phyloP scores from a whole-genome alignment of 352 stramenopile genomes.

The Phytopythium montanum region DNA sequence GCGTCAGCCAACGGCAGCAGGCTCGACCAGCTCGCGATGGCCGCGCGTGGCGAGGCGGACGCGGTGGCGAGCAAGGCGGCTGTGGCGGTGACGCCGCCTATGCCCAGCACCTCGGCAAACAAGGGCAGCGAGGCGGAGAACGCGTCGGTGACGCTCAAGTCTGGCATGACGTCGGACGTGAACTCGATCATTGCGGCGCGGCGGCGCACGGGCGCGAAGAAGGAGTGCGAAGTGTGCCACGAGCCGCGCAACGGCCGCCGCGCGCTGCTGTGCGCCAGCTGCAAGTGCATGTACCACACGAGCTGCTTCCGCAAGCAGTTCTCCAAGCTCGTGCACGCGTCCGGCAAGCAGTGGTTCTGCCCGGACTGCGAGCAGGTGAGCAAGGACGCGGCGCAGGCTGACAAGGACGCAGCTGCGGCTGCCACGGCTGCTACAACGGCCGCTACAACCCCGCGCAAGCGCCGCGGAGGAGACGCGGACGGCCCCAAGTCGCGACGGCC shows the following conservation, averaged over 20 bases:
- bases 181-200: slow-evolving; percentile 63
- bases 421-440: background rate
- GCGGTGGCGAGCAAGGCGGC: slow-evolving; percentile 16
- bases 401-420: slow-evolving; percentile 19
- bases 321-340: slow-evolving; percentile 54
- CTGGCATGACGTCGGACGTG: slow-evolving; percentile 50
- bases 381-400: slow-evolving; percentile 20
- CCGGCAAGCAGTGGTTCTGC: slow-evolving; percentile 76
- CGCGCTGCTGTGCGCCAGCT: slow-evolving; percentile 73
- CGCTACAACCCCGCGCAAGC: slow-evolving; percentile 33
- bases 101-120: slow-evolving; percentile 13
- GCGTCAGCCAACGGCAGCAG: slow-evolving; percentile 6
- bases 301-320: slow-evolving; percentile 84
- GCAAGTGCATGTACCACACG: slow-evolving; percentile 83
- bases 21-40: background rate
- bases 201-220: slow-evolving; percentile 57
- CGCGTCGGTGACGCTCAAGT: slow-evolving; percentile 35
- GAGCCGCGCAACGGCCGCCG: slow-evolving; percentile 70
- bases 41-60: slow-evolving; percentile 24
- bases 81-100: slow-evolving; percentile 4
- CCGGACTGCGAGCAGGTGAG: slow-evolving; percentile 63
- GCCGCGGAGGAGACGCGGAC: slow-evolving; percentile 21
- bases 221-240: slow-evolving; percentile 73
- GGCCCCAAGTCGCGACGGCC: slow-evolving; percentile 19
- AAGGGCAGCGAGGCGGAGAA: slow-evolving; percentile 21